phyloP scores from a whole-genome alignment of 139 green algal species.

The Trebouxia sp. region DNA sequence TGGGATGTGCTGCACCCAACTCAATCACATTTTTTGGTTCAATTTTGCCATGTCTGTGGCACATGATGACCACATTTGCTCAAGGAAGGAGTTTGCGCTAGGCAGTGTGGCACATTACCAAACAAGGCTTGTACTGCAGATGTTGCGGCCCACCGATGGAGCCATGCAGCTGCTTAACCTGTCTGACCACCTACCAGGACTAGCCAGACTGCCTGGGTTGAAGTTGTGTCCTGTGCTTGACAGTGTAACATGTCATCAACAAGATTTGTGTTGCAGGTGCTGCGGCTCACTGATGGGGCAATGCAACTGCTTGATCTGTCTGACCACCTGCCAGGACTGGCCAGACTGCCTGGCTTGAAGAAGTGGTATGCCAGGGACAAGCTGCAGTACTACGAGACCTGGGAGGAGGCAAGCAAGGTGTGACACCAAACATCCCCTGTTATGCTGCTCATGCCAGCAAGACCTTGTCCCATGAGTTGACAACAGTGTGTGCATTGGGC shows the following conservation, averaged over 20 bases:
- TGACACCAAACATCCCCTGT: no score
- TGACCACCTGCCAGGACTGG: slow-evolving; percentile 74
- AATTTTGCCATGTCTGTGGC: background rate
- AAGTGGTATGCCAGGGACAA: slow-evolving; percentile 82
- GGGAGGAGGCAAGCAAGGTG: slow-evolving; percentile 54
- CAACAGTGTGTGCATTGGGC: no score
- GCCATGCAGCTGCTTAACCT: slow-evolving; percentile 89
- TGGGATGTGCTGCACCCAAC: background rate
- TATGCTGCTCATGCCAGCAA: no score
- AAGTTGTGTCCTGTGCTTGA: slow-evolving; percentile 78
- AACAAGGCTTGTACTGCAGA: background rate
- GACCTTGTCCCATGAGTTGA: no score
- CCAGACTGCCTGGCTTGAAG: slow-evolving; percentile 70
- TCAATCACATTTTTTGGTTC: background rate
- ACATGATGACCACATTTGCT: slow-evolving; percentile 4
- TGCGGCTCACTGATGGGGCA: slow-evolving; percentile 54
- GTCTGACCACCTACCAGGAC: slow-evolving; percentile 64
- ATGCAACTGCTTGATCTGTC: slow-evolving; percentile 90
- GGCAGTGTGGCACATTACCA: no score
- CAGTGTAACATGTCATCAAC: slow-evolving; percentile 29
- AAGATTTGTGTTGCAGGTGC: slow-evolving; percentile 40
- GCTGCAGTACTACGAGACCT: slow-evolving; percentile 62
- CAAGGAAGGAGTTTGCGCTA: background rate
- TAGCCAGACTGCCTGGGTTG: slow-evolving; percentile 79
- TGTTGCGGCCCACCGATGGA: slow-evolving; percentile 42